phyloP scores from a whole-genome alignment of 2,329 filamentous ascomycete species.

The Ambrosiella cleistominuta region DNA sequence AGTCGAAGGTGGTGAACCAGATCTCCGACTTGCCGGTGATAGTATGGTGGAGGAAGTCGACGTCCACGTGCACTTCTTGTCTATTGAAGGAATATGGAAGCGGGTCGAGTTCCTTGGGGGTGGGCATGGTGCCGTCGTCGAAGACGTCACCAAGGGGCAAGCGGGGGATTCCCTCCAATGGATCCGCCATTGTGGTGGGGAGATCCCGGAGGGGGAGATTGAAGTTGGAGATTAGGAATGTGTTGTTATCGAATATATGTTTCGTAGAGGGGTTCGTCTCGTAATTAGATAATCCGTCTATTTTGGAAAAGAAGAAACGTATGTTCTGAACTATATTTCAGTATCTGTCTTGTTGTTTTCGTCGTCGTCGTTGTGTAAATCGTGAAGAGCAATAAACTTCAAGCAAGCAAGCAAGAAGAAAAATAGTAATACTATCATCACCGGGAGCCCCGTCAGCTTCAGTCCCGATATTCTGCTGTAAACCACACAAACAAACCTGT shows the following conservation, averaged over 20 bases:
- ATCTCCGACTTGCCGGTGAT: conserved; percentile 69
- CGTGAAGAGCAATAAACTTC: too few relatives aligned
- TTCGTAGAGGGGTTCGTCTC: background rate
- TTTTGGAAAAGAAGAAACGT: background rate
- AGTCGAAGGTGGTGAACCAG: conserved; percentile 47
- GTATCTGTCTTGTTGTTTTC: too few relatives aligned
- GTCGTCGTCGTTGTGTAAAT: too few relatives aligned
- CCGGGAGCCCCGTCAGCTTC: too few relatives aligned
- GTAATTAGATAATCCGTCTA: background rate
- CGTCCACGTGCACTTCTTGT: conserved; percentile 76
- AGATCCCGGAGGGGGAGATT: background rate
- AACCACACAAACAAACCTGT: too few relatives aligned
- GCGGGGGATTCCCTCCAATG: background rate
- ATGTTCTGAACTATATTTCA: too few relatives aligned
- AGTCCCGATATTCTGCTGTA: too few relatives aligned
- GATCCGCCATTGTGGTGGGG: background rate
- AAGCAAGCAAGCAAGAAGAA: too few relatives aligned
- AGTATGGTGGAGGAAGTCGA: conserved; percentile 63
- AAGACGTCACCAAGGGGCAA: background rate
- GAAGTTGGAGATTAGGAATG: background rate
- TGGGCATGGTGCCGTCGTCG: conserved; percentile 19
- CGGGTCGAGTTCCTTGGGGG: conserved; percentile 21
- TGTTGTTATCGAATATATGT: too few relatives aligned
- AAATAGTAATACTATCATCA: too few relatives aligned
- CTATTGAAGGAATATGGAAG: conserved; percentile 44